A percentile compares a stretch with the other conserved stretches of the same genome.
phyloP scores from a whole-genome alignment of 345 rosid species.

The Eucalyptus viminalis region DNA sequence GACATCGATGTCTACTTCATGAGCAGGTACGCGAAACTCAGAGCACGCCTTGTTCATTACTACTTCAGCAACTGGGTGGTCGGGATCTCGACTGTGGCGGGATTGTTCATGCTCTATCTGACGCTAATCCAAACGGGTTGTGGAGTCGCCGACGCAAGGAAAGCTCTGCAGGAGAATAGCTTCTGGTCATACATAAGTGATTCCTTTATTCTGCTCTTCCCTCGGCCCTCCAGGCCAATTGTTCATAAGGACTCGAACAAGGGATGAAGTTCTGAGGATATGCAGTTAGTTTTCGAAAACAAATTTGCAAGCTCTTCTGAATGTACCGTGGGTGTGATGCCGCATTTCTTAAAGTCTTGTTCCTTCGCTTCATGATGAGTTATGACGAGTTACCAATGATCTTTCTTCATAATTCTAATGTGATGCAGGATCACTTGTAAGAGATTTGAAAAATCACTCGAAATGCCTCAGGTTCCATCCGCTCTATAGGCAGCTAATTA shows the following conservation, averaged over 20 bases:
- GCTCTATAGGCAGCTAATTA: neutral
- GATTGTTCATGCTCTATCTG: neutral
- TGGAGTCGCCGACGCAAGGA: neutral
- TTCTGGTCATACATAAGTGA: neutral
- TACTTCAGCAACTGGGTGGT: slow-evolving; percentile 11
- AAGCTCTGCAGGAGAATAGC: neutral
- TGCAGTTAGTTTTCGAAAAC: neutral
- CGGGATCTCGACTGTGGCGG: slow-evolving; percentile 5
- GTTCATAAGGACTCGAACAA: neutral
- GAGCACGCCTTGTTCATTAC: slow-evolving; percentile 4
- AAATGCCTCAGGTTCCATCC: neutral
- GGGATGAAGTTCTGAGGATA: neutral
- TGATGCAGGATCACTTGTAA: neutral
- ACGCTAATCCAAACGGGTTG: slow-evolving; percentile 2
- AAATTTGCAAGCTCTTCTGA: neutral
- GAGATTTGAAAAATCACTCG: neutral
- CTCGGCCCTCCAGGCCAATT: neutral
- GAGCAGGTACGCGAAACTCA: neutral
- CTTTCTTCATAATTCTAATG: neutral
- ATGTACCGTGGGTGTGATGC: neutral
- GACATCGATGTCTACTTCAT: neutral
- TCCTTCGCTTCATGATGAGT: neutral
- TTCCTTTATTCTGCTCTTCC: neutral
- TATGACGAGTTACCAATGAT: neutral
- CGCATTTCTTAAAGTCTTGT: neutral